Percentiles rank a stretch among this genome's conserved stretches.
These are phyloP conservation scores for Suhomyces pyralidae DNA, from an alignment of 805 yeast species.

Conservation along the genomic window DNA sequence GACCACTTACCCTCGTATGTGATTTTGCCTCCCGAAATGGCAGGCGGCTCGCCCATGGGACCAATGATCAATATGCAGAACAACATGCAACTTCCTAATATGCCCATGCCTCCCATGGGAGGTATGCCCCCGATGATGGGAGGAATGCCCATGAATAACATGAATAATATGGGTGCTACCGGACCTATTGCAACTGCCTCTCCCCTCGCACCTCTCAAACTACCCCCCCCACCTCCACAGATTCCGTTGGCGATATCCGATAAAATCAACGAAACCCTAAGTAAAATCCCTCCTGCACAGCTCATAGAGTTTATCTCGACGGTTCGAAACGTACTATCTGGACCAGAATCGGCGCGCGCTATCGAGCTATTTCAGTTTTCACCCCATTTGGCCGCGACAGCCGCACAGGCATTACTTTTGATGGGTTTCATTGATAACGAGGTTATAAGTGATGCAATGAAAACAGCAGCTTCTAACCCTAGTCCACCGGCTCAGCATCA, in stretches of 20 bases:
- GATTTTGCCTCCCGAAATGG: conserved; percentile 51
- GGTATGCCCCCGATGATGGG: background rate
- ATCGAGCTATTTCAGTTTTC: conserved; percentile 51
- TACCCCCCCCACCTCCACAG: conserved; percentile 47
- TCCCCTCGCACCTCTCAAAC: conserved; percentile 1
- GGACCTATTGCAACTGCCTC: background rate
- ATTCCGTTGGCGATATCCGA: conserved; percentile 51
- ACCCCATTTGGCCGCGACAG: conserved; percentile 59
- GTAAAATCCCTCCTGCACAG: conserved; percentile 67
- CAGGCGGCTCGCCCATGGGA: conserved; percentile 5
- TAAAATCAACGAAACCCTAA: conserved; percentile 57
- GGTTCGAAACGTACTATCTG: conserved; percentile 53
- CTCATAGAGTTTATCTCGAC: conserved; percentile 67
- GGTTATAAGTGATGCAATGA: conserved; percentile 59
- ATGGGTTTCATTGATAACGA: conserved; percentile 75
- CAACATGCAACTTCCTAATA: background rate
- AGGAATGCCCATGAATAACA: background rate
- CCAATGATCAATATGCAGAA: background rate
- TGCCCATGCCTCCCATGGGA: background rate
- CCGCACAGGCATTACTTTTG: conserved; percentile 68
- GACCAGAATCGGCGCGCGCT: conserved; percentile 50
- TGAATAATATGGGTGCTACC: background rate
- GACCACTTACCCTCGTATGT: conserved; percentile 55
- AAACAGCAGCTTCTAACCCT: conserved; percentile 19
- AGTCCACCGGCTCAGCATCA: conserved; percentile 15